Conservation (phyloP, 2,329 filamentous ascomycete species). For the Metarhizium album region DNA sequence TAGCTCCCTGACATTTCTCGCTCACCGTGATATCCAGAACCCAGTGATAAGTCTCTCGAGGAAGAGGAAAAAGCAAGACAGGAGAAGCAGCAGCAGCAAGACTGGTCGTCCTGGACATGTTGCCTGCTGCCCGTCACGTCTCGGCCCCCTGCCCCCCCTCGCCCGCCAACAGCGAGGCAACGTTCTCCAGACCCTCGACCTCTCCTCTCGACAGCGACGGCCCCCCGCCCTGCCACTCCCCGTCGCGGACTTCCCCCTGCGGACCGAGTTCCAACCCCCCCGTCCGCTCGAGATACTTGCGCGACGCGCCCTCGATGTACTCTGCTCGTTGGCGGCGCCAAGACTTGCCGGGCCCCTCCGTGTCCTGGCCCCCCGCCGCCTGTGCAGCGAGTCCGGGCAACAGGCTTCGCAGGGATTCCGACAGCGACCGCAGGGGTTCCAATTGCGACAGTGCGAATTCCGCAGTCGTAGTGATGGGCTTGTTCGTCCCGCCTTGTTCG, state of each 20-base stretch:
- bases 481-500: constrained; percentile 36
- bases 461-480: constrained; percentile 58
- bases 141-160: constrained; percentile 3
- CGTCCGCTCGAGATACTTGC: constrained; percentile 62
- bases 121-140: constrained; percentile 7
- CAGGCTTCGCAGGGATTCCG: constrained; percentile 48
- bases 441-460: constrained; percentile 76
- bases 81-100: constrained; percentile 10
- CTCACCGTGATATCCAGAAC: too few relatives aligned
- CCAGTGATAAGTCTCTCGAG: too few relatives aligned
- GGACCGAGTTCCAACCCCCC: constrained; percentile 55
- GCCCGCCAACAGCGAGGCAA: constrained; percentile 33
- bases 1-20: too few relatives aligned
- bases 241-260: constrained; percentile 52
- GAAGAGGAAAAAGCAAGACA: background rate
- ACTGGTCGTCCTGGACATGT: constrained; percentile 20
- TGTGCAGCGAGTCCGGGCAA: constrained; percentile 44
- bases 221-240: constrained; percentile 51
- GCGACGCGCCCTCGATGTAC: constrained; percentile 75
- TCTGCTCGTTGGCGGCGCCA: constrained; percentile 62
- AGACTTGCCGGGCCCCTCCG: constrained; percentile 27
- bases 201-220: constrained; percentile 38
- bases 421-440: constrained; percentile 62
- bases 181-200: constrained; percentile 45
- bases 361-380: constrained; percentile 13